Base-by-base conservation (phyloP, 208 protist genomes). In the Trypanosoma vivax region DNA sequence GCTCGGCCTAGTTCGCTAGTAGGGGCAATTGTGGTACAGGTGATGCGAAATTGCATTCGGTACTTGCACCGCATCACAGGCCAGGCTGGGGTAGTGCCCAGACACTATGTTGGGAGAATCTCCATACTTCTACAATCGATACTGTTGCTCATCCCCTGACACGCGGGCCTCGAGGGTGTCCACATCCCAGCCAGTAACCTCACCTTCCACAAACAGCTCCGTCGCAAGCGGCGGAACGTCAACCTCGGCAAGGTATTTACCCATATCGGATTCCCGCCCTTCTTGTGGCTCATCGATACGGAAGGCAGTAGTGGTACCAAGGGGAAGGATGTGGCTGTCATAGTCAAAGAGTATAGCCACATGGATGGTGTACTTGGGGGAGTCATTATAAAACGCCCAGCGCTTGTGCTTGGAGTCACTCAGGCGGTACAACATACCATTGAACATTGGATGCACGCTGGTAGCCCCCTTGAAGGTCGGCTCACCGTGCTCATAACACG, bases 301-400 rank as follows among this genome's bases (percentile, higher is more conserved):
- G 62, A 82, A 83, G 46, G 76, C 79, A 35, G 61, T 77, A 35
- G 79, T 80, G 29, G 73, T 60, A 21, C 74, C 83, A 0, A 91
- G 69, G n/a, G 83, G 79, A 9, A 78, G 62, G 47, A 91, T 76
- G 39, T 83, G 73, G 25, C 65, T 81, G 60, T 91, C 83, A 55
- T 87, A 88, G 52, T 91, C 79, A 43, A 91, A 91, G 50, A 91
- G 67, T 14, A 91, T 72, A 50, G 76, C 76, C 47, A 91, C 77
- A 47, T 91, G 83, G 5, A 91, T 77, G 38, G 75, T 75, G 23
- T 79, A 68, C 9, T 84, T 67, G 14, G 34, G 49, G 47, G 63
- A 87, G 68, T 91, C 83, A 46, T 91, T 91, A 65, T 88, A 91
- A 54, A 91, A 91, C 23, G 66, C 78, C 79, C 83, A 91, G 7